phyloP scores from a whole-genome alignment of 306 rosid genomes.

The Begonia masoniana region DNA sequence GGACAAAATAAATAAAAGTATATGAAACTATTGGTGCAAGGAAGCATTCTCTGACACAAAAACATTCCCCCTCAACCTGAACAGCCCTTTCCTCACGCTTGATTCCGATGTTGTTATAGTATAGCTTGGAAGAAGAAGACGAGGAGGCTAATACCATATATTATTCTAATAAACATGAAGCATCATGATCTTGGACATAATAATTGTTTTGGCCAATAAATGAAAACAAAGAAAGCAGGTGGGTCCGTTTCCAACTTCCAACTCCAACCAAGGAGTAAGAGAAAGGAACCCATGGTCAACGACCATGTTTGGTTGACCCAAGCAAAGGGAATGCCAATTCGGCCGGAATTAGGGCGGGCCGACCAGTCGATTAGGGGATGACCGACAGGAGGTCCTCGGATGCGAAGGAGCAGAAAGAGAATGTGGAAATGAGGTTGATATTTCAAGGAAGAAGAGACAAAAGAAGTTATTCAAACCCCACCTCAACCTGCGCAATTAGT shows the following conservation, averaged over 20 bases:
- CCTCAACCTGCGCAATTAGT: conserved; percentile 11
- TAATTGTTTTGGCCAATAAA: too few relatives aligned
- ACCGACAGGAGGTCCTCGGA: too few relatives aligned
- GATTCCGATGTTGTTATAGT: conserved; percentile 37
- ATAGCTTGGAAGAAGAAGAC: too few relatives aligned
- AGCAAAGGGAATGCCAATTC: not conserved
- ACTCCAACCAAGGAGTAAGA: too few relatives aligned
- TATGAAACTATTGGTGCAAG: too few relatives aligned
- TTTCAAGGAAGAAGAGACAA: not conserved
- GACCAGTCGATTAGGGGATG: not conserved
- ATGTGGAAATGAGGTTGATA: too few relatives aligned
- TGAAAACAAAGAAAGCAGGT: too few relatives aligned
- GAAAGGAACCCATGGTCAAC: not conserved
- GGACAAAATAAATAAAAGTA: too few relatives aligned
- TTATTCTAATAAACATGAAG: too few relatives aligned
- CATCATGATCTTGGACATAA: too few relatives aligned
- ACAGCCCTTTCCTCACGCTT: conserved; percentile 28
- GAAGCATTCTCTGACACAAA: conserved; percentile 41
- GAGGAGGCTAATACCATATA: too few relatives aligned
- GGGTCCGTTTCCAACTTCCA: too few relatives aligned
- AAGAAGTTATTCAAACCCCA: conserved; percentile 2
- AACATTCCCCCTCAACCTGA: conserved; percentile 34
- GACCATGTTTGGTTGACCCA: conserved; percentile 1
- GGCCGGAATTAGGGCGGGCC: not conserved
- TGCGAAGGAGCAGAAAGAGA: not conserved